A percentile compares a stretch with the other conserved stretches of the same genome.
phyloP scores from a whole-genome alignment of 1,284 basidiomycete species.

The Pisolithus thermaeus region DNA sequence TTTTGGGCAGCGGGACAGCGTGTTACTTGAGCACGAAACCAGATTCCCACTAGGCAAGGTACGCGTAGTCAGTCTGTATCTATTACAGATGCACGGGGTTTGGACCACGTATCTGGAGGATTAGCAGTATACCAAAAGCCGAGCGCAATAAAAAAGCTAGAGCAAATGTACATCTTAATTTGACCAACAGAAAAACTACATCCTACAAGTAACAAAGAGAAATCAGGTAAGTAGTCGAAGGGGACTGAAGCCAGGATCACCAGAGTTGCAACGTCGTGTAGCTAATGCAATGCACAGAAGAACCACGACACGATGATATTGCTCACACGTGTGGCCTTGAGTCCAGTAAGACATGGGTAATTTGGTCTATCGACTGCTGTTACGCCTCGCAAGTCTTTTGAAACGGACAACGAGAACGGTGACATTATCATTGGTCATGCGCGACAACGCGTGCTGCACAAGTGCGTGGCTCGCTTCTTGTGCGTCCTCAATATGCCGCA shows the following conservation, averaged over 20 bases:
- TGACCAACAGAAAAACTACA: neutral
- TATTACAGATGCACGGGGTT: too few species aligned
- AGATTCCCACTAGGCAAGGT: too few species aligned
- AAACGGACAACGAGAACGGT: constrained; percentile 76
- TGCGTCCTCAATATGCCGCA: constrained; percentile 71
- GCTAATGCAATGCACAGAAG: neutral
- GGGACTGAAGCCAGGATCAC: neutral
- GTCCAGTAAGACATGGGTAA: neutral
- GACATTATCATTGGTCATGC: constrained; percentile 90
- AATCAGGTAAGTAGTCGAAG: neutral
- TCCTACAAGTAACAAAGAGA: neutral
- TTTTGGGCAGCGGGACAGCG: neutral
- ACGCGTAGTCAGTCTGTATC: too few species aligned
- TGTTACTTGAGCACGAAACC: too few species aligned
- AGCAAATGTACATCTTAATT: neutral
- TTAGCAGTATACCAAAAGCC: neutral
- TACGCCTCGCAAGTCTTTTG: constrained; percentile 29
- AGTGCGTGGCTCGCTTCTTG: constrained; percentile 79
- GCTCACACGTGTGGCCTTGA: neutral
- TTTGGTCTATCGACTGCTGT: constrained; percentile 14
- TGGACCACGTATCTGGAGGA: neutral
- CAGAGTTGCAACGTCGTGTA: neutral
- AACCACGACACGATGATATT: neutral
- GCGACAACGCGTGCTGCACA: constrained; percentile 79
- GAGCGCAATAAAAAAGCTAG: neutral